These are phyloP conservation scores for Xylona heveae DNA, from an alignment of 495 filamentous ascomycete species.

Conservation along the genomic window DNA sequence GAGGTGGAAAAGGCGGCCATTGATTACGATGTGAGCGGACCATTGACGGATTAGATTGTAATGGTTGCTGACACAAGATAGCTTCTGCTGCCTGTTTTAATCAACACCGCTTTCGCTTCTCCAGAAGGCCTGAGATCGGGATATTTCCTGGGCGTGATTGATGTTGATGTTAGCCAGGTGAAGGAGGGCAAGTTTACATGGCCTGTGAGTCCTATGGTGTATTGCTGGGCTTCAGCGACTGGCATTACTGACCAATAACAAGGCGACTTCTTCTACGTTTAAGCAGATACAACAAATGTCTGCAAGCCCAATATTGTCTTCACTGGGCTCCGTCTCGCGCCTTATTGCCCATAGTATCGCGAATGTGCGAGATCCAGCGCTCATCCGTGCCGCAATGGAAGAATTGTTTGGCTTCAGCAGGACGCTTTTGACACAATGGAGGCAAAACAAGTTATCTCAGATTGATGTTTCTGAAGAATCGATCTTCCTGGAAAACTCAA, in stretches of 20 bases:
- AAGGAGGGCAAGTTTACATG: slow-evolving; percentile 48
- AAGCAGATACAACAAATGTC: slow-evolving; percentile 18
- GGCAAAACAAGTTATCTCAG: slow-evolving; percentile 61
- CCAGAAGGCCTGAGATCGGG: slow-evolving; percentile 62
- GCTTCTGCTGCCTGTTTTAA: slow-evolving; percentile 42
- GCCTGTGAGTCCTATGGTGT: slow-evolving; percentile 32
- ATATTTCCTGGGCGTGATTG: slow-evolving; percentile 59
- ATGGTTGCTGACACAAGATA: neutral
- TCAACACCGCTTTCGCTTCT: slow-evolving; percentile 44
- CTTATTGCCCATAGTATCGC: slow-evolving; percentile 56
- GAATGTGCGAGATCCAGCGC: slow-evolving; percentile 32
- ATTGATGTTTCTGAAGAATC: slow-evolving; percentile 60
- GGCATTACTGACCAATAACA: neutral
- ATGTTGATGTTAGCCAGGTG: slow-evolving; percentile 46
- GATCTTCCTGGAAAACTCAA: slow-evolving; percentile 45
- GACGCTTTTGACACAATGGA: slow-evolving; percentile 61
- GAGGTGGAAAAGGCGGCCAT: slow-evolving; percentile 30
- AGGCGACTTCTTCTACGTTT: slow-evolving; percentile 23
- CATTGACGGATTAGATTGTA: neutral
- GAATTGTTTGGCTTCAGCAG: slow-evolving; percentile 48
- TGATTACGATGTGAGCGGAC: slow-evolving; percentile 37
- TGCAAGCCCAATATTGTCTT: slow-evolving; percentile 48
- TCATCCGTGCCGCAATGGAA: slow-evolving; percentile 47
- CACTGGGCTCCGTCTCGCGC: slow-evolving; percentile 58
- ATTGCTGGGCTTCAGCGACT: slow-evolving; percentile 29